A percentile compares a stretch with the other conserved stretches of the same genome.
phyloP scores from a whole-genome alignment of 257 asterid genomes.

The Solanum chiquidenum region DNA sequence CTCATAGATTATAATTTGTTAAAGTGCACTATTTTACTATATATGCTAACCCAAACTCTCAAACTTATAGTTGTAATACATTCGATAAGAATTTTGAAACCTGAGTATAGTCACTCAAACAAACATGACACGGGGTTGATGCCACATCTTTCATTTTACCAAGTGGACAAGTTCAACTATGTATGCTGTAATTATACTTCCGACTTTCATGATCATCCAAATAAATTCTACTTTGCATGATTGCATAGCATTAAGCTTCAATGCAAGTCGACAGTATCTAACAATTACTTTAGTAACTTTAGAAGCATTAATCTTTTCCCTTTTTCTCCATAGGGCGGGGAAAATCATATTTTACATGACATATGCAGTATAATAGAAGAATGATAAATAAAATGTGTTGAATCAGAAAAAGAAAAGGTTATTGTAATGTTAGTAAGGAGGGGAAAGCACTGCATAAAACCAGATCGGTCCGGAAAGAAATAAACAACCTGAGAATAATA shows the following conservation, averaged over 20 bases:
- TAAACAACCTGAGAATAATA: constrained; percentile 67
- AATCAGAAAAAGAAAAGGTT: neutral
- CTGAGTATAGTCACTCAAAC: neutral
- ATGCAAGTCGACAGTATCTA: neutral
- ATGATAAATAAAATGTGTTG: neutral
- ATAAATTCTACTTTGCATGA: neutral
- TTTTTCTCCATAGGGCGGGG: neutral
- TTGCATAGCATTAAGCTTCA: neutral
- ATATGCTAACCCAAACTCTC: neutral
- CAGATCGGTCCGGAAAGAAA: neutral
- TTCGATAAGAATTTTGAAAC: neutral
- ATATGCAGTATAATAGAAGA: neutral
- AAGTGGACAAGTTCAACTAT: neutral
- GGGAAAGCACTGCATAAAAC: neutral
- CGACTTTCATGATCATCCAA: neutral
- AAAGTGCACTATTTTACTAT: neutral
- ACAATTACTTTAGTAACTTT: neutral
- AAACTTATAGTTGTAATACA: neutral
- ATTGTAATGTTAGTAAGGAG: neutral
- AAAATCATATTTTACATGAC: neutral
- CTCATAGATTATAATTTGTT: neutral
- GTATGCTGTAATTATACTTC: neutral
- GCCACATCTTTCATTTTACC: neutral
- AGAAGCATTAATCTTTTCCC: neutral
- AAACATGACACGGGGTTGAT: neutral